These are phyloP conservation scores for Amphicarpaea edgeworthii DNA, from an alignment of 306 rosid species.

Conservation along the genomic window DNA sequence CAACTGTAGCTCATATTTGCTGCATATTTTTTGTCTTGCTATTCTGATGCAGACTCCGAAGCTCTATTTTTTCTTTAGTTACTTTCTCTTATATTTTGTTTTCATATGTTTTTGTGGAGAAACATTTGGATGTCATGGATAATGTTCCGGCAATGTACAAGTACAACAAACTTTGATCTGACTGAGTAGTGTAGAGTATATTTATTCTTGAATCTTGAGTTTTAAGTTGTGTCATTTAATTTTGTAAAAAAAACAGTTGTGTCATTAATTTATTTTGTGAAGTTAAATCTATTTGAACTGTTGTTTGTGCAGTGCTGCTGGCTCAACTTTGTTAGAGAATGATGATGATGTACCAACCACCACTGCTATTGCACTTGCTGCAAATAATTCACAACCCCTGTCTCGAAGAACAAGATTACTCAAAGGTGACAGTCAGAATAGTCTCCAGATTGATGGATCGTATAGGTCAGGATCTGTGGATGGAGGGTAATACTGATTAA, in stretches of 20 bases:
- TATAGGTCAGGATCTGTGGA: conserved; percentile 73
- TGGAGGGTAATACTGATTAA: conserved; percentile 77
- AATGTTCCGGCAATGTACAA: conserved; percentile 15
- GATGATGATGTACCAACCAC: conserved; percentile 90
- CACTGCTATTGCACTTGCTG: conserved; percentile 72
- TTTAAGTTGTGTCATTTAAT: conserved; percentile 20
- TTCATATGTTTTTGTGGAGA: conserved; percentile 27
- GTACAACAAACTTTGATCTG: conserved; percentile 24
- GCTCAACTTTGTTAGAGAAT: conserved; percentile 71
- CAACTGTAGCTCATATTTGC: conserved; percentile 23
- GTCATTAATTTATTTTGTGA: conserved; percentile 35
- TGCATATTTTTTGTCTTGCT: conserved; percentile 38
- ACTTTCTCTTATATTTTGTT: conserved; percentile 29
- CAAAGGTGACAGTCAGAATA: conserved; percentile 79
- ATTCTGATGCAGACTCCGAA: conserved; percentile 40
- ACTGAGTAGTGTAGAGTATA: conserved; percentile 14
- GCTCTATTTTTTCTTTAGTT: conserved; percentile 28
- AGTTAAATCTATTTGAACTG: conserved; percentile 41
- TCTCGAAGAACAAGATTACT: conserved; percentile 94
- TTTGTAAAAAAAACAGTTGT: no score
- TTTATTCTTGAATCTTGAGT: conserved; percentile 16
- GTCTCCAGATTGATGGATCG: conserved; percentile 76
- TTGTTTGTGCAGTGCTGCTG: conserved; percentile 69
- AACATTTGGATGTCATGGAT: conserved; percentile 31
- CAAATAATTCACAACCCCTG: conserved; percentile 76